These are phyloP conservation scores for Pulicaria dysenterica DNA, from an alignment of 129 eudicot species.

Conservation along the genomic window DNA sequence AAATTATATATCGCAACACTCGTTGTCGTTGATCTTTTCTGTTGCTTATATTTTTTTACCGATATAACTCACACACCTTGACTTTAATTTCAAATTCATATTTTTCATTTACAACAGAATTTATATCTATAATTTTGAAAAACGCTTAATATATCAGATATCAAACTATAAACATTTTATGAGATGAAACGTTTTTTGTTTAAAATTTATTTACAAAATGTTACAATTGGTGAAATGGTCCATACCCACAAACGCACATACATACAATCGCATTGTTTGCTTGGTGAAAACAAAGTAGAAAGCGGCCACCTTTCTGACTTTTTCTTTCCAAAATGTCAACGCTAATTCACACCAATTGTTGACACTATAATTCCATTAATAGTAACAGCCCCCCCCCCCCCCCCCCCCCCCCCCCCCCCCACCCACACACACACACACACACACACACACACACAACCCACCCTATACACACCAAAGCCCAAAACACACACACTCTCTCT, in stretches of 20 bases:
- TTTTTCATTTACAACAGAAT: no score
- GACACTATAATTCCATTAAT: slow-evolving; percentile 18
- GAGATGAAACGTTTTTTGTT: background rate
- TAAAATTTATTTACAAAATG: background rate
- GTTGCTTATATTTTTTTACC: no score
- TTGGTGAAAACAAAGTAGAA: slow-evolving; percentile 38
- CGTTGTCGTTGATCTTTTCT: no score
- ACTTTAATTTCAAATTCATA: no score
- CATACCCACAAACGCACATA: slow-evolving; percentile 30
- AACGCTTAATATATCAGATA: no score
- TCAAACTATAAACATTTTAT: no score
- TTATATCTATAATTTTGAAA: no score
- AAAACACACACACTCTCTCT: no score
- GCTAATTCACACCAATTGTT: slow-evolving; percentile 14
- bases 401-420: no score
- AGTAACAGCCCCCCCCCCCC: background rate
- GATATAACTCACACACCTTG: no score
- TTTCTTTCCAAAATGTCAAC: slow-evolving; percentile 25
- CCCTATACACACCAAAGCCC: background rate
- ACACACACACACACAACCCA: background rate
- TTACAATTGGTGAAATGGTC: slow-evolving; percentile 27
- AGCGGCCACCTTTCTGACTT: slow-evolving; percentile 30
- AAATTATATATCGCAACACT: no score
- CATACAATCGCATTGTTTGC: slow-evolving; percentile 42
- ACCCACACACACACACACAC: background rate